Conservation (phyloP, 257 asterid genomes). For the Solanum commersonii region DNA sequence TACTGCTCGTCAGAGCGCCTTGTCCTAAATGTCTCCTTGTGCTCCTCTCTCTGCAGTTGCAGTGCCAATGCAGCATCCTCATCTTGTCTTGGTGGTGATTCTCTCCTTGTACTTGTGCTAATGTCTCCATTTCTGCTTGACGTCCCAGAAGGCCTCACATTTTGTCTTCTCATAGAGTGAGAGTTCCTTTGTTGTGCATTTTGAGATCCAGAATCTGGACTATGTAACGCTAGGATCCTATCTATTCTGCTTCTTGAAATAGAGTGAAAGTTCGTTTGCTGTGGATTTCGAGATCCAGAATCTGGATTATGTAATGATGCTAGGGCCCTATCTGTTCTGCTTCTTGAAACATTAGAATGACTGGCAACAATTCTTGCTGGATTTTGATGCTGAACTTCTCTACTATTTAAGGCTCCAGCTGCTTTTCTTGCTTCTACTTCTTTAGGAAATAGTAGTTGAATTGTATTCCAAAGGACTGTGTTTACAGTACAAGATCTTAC, state of each 20-base stretch:
- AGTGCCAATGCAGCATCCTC: conserved; percentile 85
- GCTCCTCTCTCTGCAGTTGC: conserved; percentile 86
- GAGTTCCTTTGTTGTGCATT: background rate
- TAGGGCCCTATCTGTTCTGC: conserved; percentile 17
- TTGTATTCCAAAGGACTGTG: background rate
- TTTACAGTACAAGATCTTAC: conserved; percentile 69
- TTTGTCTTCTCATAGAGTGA: conserved; percentile 8
- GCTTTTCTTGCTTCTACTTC: conserved; percentile 73
- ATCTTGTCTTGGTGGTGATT: background rate
- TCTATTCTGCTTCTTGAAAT: background rate
- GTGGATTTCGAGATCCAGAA: conserved; percentile 10
- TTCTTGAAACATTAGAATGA: conserved; percentile 5
- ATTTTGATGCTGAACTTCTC: conserved; percentile 7
- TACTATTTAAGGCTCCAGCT: conserved; percentile 6
- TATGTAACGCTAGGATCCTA: conserved; percentile 14
- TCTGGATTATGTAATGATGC: conserved; percentile 16
- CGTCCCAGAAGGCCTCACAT: conserved; percentile 11
- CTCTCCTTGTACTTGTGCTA: background rate
- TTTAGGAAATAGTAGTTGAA: background rate
- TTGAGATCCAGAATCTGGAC: conserved; percentile 23
- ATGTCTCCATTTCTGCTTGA: conserved; percentile 5
- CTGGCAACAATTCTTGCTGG: background rate
- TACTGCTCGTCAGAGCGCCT: background rate
- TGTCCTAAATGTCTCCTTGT: conserved; percentile 35
- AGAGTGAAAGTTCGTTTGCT: too few species aligned